Percentiles rank a stretch among this genome's conserved stretches.
These are phyloP conservation scores for Paralagenidium karlingii DNA, from an alignment of 352 stramenopile species.

Conservation along the genomic window DNA sequence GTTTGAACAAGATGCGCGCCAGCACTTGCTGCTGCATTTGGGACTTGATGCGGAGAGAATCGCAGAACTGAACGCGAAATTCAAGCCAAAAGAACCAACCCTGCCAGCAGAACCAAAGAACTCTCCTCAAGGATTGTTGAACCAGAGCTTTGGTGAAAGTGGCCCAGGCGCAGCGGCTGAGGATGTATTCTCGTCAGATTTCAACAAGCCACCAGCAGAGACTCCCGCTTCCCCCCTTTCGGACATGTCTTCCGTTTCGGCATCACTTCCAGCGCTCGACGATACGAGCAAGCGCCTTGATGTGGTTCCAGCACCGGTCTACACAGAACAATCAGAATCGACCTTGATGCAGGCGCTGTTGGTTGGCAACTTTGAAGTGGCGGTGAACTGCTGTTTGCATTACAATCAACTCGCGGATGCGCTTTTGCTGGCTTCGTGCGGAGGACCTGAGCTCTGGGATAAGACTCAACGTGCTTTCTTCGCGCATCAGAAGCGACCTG, in stretches of 20 bases:
- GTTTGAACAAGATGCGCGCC: constrained; percentile 91
- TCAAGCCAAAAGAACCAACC: constrained; percentile 31
- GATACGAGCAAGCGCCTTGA: constrained; percentile 67
- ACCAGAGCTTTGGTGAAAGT: constrained; percentile 66
- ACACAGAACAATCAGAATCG: constrained; percentile 84
- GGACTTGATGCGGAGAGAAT: constrained; percentile 92
- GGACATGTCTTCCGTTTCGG: constrained; percentile 30
- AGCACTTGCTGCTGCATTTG: constrained; percentile 90
- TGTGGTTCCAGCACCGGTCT: constrained; percentile 44
- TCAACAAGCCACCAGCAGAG: constrained; percentile 5
- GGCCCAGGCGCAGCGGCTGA: constrained; percentile 32
- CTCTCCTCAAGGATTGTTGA: constrained; percentile 17
- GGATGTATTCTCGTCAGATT: constrained; percentile 67
- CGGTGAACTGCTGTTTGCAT: constrained; percentile 94
- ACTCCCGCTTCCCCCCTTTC: constrained; percentile 22
- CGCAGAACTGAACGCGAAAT: constrained; percentile 71
- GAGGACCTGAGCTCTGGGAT: constrained; percentile 91
- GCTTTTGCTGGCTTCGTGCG: constrained; percentile 87
- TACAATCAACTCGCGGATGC: constrained; percentile 95
- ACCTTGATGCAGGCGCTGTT: constrained; percentile 93
- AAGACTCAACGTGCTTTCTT: constrained; percentile 95
- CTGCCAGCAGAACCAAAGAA: constrained; percentile 12
- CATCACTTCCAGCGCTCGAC: constrained; percentile 33
- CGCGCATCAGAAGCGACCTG: constrained; percentile 79
- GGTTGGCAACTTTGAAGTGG: constrained; percentile 96